Evolutionary conservation across 2,329 filamentous ascomycete genomes (phyloP).

Genomic region (Paecilomyces dactylethromorphus): DNA sequence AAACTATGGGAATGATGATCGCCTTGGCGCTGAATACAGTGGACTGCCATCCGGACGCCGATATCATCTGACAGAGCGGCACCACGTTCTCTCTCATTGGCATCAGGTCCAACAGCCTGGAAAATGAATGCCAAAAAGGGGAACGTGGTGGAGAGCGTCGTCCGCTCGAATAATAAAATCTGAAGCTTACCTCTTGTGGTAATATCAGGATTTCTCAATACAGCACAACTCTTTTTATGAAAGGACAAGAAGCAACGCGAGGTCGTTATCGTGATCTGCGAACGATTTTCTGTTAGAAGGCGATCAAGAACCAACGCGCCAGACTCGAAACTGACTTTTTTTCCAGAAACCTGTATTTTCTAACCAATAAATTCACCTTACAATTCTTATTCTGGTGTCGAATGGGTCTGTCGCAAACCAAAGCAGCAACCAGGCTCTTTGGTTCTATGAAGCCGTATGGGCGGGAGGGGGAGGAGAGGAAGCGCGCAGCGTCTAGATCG

Average conservation of each 20-base stretch:
- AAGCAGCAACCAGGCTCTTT: background rate
- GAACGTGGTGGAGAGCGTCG: background rate
- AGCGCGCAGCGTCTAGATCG: background rate
- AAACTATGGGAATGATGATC: background rate
- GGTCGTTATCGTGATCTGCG: background rate
- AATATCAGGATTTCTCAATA: background rate
- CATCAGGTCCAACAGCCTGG: background rate
- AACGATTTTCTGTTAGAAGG: background rate
- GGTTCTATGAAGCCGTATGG: background rate
- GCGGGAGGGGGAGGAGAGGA: background rate
- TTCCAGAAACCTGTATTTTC: background rate
- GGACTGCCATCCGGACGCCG: background rate
- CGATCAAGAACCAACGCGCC: background rate
- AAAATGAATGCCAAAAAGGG: background rate
- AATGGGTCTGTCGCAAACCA: background rate
- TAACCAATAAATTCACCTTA: background rate
- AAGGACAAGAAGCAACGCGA: background rate
- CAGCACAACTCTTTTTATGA: background rate
- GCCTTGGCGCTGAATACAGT: background rate
- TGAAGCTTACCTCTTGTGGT: background rate
- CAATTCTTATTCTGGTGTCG: background rate
- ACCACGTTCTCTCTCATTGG: background rate
- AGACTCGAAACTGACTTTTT: background rate
- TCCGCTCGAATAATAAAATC: conserved; percentile 1
- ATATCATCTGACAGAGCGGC: background rate